phyloP scores from a whole-genome alignment of 2,329 filamentous ascomycete genomes.

The Truncatella angustata region DNA sequence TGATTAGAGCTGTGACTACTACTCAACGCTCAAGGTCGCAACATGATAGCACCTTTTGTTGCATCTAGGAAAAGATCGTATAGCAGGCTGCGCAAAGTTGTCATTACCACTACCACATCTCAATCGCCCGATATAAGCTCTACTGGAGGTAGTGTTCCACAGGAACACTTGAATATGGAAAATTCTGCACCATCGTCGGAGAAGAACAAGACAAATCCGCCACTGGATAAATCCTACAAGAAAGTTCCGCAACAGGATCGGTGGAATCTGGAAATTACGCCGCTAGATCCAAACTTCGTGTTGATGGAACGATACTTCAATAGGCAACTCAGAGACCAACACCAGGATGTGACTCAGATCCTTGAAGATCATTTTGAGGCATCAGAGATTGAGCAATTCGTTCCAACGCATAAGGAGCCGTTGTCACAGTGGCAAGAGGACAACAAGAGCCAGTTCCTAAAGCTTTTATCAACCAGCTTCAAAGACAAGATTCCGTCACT shows the following conservation, averaged over 20 bases:
- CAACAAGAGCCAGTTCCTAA: slow-evolving; percentile 27
- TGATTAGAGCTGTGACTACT: neutral
- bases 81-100: neutral
- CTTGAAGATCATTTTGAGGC: slow-evolving; percentile 31
- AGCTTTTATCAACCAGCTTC: slow-evolving; percentile 31
- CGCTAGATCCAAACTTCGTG: slow-evolving; percentile 17
- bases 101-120: too few species aligned
- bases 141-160: too few species aligned
- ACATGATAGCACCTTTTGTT: slow-evolving; percentile 6
- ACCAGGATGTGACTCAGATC: slow-evolving; percentile 27
- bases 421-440: slow-evolving; percentile 31
- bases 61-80: slow-evolving; percentile 7
- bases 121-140: too few species aligned
- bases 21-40: neutral
- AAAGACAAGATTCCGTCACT: slow-evolving; percentile 25
- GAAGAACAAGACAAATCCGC: too few species aligned
- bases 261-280: slow-evolving; percentile 17
- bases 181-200: too few species aligned
- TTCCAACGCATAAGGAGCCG: slow-evolving; percentile 21
- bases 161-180: too few species aligned
- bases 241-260: slow-evolving; percentile 21
- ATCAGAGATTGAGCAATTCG: slow-evolving; percentile 32
- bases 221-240: slow-evolving; percentile 5
- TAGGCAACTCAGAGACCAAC: slow-evolving; percentile 19
- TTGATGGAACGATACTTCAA: slow-evolving; percentile 26